A percentile compares a stretch with the other conserved stretches of the same genome.
Conservation (phyloP, 179 eudicot genomes). For the Patellifolia procumbens region DNA sequence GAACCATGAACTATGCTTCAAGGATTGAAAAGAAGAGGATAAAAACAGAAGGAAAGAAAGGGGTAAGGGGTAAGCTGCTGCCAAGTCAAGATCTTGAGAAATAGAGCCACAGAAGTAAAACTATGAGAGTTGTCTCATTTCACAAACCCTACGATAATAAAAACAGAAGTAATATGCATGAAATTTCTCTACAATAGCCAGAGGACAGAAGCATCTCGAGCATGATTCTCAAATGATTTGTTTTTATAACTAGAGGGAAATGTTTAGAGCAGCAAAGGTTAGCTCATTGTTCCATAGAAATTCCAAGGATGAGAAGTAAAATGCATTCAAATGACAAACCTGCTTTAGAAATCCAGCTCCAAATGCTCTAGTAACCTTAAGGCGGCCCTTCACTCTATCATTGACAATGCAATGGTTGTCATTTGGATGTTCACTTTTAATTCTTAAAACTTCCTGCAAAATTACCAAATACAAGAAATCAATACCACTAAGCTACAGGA, state of each 20-base stretch:
- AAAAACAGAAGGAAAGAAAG: too few relatives aligned
- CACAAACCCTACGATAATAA: neutral
- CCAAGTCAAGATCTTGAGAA: too few relatives aligned
- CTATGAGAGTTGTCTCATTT: neutral
- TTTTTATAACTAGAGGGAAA: neutral
- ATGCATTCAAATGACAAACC: conserved; percentile 44
- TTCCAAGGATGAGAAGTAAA: neutral
- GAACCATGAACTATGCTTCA: too few relatives aligned
- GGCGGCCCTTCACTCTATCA: conserved; percentile 97
- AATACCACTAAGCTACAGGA: neutral
- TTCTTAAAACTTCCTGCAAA: conserved; percentile 83
- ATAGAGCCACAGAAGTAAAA: neutral
- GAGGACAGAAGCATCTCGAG: neutral
- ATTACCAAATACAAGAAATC: conserved; percentile 8
- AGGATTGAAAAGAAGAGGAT: too few relatives aligned
- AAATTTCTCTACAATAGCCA: neutral
- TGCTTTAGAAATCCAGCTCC: conserved; percentile 97
- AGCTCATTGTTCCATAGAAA: neutral
- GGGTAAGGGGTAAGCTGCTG: too few relatives aligned
- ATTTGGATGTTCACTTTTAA: conserved; percentile 94
- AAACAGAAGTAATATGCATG: neutral
- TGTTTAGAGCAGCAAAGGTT: neutral
- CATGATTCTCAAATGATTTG: neutral
- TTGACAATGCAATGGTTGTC: conserved; percentile 90
- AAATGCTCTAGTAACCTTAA: conserved; percentile 98